phyloP scores from a whole-genome alignment of 305 asterid species.

The Rubia tinctorum region DNA sequence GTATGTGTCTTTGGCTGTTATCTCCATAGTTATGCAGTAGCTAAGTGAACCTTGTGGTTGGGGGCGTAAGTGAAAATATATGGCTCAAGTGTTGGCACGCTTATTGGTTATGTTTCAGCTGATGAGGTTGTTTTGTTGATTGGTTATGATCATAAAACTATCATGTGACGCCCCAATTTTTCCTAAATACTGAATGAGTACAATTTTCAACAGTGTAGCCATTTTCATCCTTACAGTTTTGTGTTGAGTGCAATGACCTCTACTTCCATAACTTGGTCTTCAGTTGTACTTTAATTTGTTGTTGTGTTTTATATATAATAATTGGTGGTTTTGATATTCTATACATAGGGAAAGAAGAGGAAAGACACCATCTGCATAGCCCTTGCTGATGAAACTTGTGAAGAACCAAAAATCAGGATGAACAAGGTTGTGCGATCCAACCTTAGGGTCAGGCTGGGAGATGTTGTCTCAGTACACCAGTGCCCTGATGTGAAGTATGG shows the following conservation, averaged over 20 bases:
- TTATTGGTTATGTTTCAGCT: neutral
- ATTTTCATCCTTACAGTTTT: neutral
- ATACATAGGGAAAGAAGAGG: conserved; percentile 76
- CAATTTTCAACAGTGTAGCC: neutral
- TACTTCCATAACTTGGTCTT: too few species aligned
- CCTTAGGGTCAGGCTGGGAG: conserved; percentile 91
- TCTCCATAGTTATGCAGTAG: neutral
- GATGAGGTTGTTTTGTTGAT: neutral
- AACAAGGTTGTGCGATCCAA: conserved; percentile 82
- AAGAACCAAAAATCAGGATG: conserved; percentile 54
- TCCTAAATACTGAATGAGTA: neutral
- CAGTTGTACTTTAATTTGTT: too few species aligned
- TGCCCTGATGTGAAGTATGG: conserved; percentile 93
- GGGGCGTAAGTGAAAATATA: too few species aligned
- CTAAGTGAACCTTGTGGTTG: too few species aligned
- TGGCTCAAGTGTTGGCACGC: too few species aligned
- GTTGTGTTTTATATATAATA: neutral
- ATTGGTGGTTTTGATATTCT: neutral
- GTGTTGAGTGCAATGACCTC: neutral
- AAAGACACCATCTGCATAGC: conserved; percentile 85
- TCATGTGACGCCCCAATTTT: neutral
- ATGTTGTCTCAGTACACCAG: conserved; percentile 88
- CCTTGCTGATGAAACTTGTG: conserved; percentile 83
- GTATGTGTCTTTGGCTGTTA: neutral
- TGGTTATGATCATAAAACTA: neutral